Base-by-base conservation (phyloP, 1,284 basidiomycete species). In the Sanghuangporus sanghuang region DNA sequence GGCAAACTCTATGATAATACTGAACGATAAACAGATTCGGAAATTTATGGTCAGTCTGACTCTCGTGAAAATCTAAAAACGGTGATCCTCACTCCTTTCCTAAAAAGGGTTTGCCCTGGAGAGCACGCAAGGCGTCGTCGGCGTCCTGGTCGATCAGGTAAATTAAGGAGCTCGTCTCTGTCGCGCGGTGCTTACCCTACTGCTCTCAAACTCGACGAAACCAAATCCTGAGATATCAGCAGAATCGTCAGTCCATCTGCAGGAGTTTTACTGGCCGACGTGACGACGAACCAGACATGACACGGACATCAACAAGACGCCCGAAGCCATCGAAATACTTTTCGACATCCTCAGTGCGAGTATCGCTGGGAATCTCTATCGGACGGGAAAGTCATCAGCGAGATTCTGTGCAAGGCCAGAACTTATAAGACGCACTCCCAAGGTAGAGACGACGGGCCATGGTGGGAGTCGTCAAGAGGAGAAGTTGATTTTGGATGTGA, bases 201-300 rank as follows among this genome's bases (percentile, higher is more conserved):
- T 77, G 70, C 79, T 90, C 74, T 95, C 95, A 71, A 95, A 97
- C 77, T 97, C 95, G 70, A 97, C 86, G 73, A 98, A 97, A 57
- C 94, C 95, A 71, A 96, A 97, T 49, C 92, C 92, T 89, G 67
- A 23, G 12, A 14, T 21, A 23, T 23, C 14, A 38, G 40, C 42
- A 59, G 38, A 61, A 54, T 59, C 21, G 23, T 46, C 16, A 35
- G 27, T 52, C 55, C 5, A 64, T 38, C 8, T 39, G 18, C 23
- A 35, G 7, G n/a, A 40, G 16, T n/a, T 35, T 40, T 57, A 44
- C 1, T 36, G 36, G 38, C 35, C 54, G 9, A 23, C 23, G 7
- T 35, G 11, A 49, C 16, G 49, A 81, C 79, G 65, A 71, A 90
- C 90, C 92, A 62, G 92, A 93, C 93, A 97, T 96, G 74, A 97